Percentiles rank a stretch among this genome's conserved stretches.
phyloP scores from a whole-genome alignment of 2,329 filamentous ascomycete genomes.

The Colletotrichum sp. region DNA sequence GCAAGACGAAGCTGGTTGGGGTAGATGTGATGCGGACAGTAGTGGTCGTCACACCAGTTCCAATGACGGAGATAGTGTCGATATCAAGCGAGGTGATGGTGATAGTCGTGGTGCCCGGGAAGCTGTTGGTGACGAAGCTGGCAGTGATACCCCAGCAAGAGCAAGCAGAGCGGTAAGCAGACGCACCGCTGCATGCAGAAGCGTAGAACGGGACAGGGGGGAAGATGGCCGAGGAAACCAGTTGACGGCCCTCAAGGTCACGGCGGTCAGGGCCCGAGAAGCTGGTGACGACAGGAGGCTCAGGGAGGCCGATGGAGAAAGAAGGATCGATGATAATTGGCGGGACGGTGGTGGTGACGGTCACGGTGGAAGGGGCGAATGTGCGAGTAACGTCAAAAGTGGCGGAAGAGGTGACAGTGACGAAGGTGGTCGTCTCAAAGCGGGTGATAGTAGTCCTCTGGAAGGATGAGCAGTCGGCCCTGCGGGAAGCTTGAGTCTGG shows the following conservation, averaged over 20 bases:
- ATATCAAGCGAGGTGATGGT: neutral
- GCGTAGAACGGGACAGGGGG: constrained; percentile 27
- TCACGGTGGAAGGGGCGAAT: neutral
- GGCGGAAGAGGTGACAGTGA: neutral
- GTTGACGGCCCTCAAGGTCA: neutral
- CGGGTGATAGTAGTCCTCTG: neutral
- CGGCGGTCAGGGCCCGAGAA: neutral
- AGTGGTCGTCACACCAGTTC: neutral
- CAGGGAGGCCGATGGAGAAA: neutral
- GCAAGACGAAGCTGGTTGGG: neutral
- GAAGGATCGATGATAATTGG: neutral
- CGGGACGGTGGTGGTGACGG: neutral
- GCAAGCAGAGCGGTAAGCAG: constrained; percentile 29
- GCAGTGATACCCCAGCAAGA: constrained; percentile 28
- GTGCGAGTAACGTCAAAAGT: neutral
- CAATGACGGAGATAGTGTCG: neutral
- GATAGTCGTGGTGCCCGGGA: neutral
- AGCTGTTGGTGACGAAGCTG: constrained; percentile 2
- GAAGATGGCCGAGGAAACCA: neutral
- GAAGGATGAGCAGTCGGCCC: neutral
- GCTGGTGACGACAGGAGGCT: neutral
- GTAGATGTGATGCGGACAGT: neutral
- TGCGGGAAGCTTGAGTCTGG: neutral
- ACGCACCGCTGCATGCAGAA: constrained; percentile 22
- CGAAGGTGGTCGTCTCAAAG: constrained; percentile 21